Base-by-base conservation (phyloP, 164 flowering plant genomes). In the Malania oleifera region DNA sequence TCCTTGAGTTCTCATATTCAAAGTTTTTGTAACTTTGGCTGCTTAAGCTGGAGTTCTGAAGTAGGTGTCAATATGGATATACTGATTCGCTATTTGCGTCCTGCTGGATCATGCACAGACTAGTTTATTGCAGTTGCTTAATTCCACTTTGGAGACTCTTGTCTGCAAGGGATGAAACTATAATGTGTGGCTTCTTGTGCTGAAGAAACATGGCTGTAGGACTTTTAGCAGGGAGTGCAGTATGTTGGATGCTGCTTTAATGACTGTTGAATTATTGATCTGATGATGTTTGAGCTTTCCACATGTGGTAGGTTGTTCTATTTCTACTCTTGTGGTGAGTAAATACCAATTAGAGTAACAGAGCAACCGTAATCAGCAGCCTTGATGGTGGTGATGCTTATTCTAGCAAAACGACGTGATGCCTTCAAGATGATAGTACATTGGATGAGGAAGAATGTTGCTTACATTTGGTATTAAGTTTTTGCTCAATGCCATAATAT, bases 31-130 rank as follows among this genome's bases (percentile, higher is more conserved):
- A 24, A 35, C 14, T 54, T 54, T 18, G 4, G 26, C 44, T 37
- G 57, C 57, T 20, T 12, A 22, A 54, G 41, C 37, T 35, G 57
- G 26, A 35, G 57, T 35, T 22, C 22, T 54, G 57, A 35, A 11
- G 40, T 38, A 27, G 26, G 40, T 47, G 51, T 23, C 27, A 44
- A 11, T 47, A 10, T 47, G 51, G 26, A 47, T 37, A 43, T 54
- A 7, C 7, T 54, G 15, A 20, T 52, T 19, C n/a, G n/a, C 41
- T 23, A 22, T 47, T 2, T 25, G 7, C 38, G 28, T 15, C 24
- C 58, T 54, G 46, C 14, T 3, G 31, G 12, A 41, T 54, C 12
- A 45, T 7, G 38, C 23, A 19, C 39, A 20, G 41, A 53, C 19
- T 53, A 17, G 41, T n/a, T 14, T 22, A 25, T 38, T 28, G 46